Conservation (phyloP, 1,139 yeast genomes). For the Candida sanyaensis region DNA sequence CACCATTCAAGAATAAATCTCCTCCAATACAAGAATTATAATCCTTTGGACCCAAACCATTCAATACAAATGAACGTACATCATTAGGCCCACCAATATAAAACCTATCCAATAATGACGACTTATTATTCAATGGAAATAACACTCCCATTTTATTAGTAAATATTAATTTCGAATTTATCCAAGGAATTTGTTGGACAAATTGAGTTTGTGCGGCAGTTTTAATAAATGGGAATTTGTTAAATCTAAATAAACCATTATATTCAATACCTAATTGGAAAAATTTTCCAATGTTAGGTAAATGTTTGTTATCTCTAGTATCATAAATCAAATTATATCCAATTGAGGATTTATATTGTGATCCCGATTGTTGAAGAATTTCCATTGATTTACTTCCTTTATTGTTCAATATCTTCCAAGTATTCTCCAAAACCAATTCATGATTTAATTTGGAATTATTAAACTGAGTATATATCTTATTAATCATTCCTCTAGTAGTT, state of each 20-base stretch:
- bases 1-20: slow-evolving; percentile 69
- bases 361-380: slow-evolving; percentile 54
- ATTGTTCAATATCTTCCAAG: slow-evolving; percentile 61
- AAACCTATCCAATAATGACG: slow-evolving; percentile 61
- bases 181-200: slow-evolving; percentile 28
- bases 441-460: slow-evolving; percentile 34
- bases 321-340: slow-evolving; percentile 56
- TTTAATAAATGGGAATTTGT: slow-evolving; percentile 41
- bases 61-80: slow-evolving; percentile 70
- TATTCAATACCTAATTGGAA: slow-evolving; percentile 59
- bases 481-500: slow-evolving; percentile 56
- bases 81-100: slow-evolving; percentile 79
- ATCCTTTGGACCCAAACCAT: slow-evolving; percentile 87
- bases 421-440: slow-evolving; percentile 65
- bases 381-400: slow-evolving; percentile 36
- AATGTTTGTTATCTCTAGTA: slow-evolving; percentile 53
- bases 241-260: slow-evolving; percentile 42
- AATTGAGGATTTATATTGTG: slow-evolving; percentile 59
- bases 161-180: slow-evolving; percentile 36
- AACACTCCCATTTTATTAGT: slow-evolving; percentile 57
- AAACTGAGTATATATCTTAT: slow-evolving; percentile 44
- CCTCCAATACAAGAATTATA: slow-evolving; percentile 72
- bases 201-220: slow-evolving; percentile 49
- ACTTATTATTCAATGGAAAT: slow-evolving; percentile 29
- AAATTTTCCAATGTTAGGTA: slow-evolving; percentile 61